Base-by-base conservation (phyloP, 2,329 filamentous ascomycete genomes). In the Colletotrichum sp. region DNA sequence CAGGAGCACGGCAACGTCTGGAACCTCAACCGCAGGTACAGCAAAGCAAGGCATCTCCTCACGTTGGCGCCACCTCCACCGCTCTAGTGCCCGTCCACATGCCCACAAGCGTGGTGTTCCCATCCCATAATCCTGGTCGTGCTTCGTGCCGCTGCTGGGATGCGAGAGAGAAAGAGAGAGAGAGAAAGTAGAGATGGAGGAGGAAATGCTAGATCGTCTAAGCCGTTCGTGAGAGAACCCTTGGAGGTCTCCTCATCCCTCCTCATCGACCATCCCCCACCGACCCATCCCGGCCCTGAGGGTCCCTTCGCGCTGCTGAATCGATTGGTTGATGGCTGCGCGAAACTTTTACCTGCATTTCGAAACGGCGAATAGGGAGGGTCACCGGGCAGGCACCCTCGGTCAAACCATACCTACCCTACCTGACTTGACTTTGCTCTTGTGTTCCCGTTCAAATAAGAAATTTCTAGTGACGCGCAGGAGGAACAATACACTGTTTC, bases 341-440 rank as follows among this genome's bases (percentile, higher is more conserved):
- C 60, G 71, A 75, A 76, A 76, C 60, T 76, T 76, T 67, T 66
- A 52, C 21, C 26, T 28, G 24, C 61, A 60, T 61, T 43, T 55
- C 74, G 38, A 75, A 76, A 76, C 74, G 62, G 32, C 73, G 58
- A 76, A 75, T 76, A 61, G 38, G 55, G 32, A 70, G 8, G 58
- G 70, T 21, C 58, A 34, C 58, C 43, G 58, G 58, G 58, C 66
- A 65, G 70, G 58, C 64, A 55, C 70, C 71, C 28, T 76, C 43
- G 64, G 24, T 58, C 70, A 52, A 68, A 26, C 70, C 43, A 68
- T 58, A 65, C 71, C 52, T 61, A 30, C 58, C 64, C 21, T 66
- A 38, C 70, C 32, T 48, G 34, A 18, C 48, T 55, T 56, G 58
- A 70, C 58, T 65, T 62, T 74, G 24, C 34, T 66, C 48, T 75